Evolutionary conservation across 2,329 filamentous ascomycete genomes (phyloP).

Genomic region (Sarocladium brachiariae): DNA sequence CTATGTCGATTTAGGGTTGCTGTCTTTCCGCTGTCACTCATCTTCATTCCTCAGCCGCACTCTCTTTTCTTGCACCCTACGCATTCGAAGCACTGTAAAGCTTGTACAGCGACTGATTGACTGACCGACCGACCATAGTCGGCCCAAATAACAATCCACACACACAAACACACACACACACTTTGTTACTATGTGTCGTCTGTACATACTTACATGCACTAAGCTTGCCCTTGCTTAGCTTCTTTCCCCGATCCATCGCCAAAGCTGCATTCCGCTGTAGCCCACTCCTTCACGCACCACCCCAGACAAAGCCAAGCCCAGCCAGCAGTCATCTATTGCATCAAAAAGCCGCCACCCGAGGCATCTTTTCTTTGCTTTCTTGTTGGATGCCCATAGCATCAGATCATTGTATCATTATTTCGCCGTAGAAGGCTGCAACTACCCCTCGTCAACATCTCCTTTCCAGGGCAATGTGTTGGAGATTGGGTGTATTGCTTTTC

Average conservation of each 20-base stretch:
- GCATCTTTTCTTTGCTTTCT: slow-evolving; percentile 12
- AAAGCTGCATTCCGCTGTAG: neutral
- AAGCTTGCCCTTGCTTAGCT: neutral
- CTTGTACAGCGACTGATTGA: neutral
- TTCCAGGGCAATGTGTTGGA: too few species aligned
- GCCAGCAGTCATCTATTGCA: too few species aligned
- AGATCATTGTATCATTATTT: too few species aligned
- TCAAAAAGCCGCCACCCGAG: slow-evolving; percentile 19
- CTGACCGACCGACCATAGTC: too few species aligned
- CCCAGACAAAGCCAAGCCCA: neutral
- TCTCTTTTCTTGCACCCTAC: neutral
- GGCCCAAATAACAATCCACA: neutral
- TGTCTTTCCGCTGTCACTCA: too few species aligned
- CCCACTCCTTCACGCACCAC: too few species aligned
- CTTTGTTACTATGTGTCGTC: neutral
- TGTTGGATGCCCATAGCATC: too few species aligned
- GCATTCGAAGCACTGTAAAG: neutral
- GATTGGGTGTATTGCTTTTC: too few species aligned
- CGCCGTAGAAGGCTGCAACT: too few species aligned
- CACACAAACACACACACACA: neutral
- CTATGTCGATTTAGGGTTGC: too few species aligned
- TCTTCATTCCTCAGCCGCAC: neutral
- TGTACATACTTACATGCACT: too few species aligned
- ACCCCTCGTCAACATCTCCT: too few species aligned
- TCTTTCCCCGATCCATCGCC: neutral